A percentile compares a stretch with the other conserved stretches of the same genome.
These are phyloP conservation scores for Geosmithia morbida DNA, from an alignment of 2,329 filamentous ascomycete species.

Conservation along the genomic window DNA sequence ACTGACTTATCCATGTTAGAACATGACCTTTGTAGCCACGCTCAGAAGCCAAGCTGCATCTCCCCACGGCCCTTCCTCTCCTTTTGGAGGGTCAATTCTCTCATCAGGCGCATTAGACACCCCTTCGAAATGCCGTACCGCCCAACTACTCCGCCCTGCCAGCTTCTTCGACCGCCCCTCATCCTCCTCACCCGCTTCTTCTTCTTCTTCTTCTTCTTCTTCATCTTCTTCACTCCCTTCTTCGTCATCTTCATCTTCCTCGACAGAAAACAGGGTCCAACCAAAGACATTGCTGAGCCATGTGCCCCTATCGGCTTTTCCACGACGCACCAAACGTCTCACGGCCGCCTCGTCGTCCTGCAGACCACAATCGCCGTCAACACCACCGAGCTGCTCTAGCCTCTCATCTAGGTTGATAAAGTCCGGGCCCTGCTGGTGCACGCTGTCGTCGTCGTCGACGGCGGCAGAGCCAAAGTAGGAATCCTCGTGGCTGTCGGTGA, in stretches of 20 bases:
- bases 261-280: conserved; percentile 48
- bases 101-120: conserved; percentile 26
- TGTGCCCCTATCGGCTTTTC: conserved; percentile 34
- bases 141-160: conserved; percentile 15
- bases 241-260: conserved; percentile 41
- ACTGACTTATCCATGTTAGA: no score
- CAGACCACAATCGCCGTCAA: conserved; percentile 19
- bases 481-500: conserved; percentile 14
- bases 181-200: conserved; percentile 13
- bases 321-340: conserved; percentile 38
- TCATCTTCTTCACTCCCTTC: conserved; percentile 24
- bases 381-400: conserved; percentile 35
- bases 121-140: conserved; percentile 23
- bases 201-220: conserved; percentile 16
- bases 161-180: conserved; percentile 7
- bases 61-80: conserved; percentile 46
- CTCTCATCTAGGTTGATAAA: conserved; percentile 49
- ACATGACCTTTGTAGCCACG: conserved; percentile 47
- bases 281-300: conserved; percentile 46
- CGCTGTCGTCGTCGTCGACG: conserved; percentile 15
- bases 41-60: conserved; percentile 55
- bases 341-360: conserved; percentile 45
- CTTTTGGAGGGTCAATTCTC: conserved; percentile 29
- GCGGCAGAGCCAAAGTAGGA: conserved; percentile 23
- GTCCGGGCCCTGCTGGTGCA: conserved; percentile 33